Evolutionary conservation across 257 asterid species (phyloP).

Genomic region (Gynochthodes officinalis): DNA sequence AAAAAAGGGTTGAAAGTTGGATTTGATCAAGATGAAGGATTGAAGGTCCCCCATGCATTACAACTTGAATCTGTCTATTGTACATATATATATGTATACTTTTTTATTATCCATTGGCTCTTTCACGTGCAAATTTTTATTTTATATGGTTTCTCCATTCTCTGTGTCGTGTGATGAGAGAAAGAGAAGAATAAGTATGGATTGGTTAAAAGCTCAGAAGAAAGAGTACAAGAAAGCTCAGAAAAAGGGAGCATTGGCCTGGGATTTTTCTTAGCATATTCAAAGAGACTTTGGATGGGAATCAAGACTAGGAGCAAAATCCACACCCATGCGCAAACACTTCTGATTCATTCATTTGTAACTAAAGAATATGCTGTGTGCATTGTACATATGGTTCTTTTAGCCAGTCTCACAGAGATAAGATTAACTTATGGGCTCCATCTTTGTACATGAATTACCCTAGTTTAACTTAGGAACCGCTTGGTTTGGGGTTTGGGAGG

Average conservation of each 20-base stretch:
- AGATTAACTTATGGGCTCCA: too few species aligned
- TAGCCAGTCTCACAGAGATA: too few species aligned
- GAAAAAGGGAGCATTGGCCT: background rate
- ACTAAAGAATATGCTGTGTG: too few species aligned
- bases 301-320: constrained; percentile 11
- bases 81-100: too few species aligned
- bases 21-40: background rate
- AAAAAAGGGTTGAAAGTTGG: background rate
- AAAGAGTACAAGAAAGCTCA: background rate
- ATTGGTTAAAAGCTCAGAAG: background rate
- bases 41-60: background rate
- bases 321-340: background rate
- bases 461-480: too few species aligned
- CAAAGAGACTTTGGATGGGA: constrained; percentile 11
- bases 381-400: too few species aligned
- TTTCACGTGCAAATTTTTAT: constrained; percentile 13
- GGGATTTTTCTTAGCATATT: constrained; percentile 9
- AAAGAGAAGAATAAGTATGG: background rate
- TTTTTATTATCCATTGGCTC: constrained; percentile 1
- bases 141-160: too few species aligned
- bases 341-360: background rate
- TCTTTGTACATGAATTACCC: too few species aligned
- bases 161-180: background rate
- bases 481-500: too few species aligned
- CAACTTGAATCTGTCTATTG: constrained; percentile 15